phyloP scores from a whole-genome alignment of 441 rosid species.

The Erodium chrysanthum region DNA sequence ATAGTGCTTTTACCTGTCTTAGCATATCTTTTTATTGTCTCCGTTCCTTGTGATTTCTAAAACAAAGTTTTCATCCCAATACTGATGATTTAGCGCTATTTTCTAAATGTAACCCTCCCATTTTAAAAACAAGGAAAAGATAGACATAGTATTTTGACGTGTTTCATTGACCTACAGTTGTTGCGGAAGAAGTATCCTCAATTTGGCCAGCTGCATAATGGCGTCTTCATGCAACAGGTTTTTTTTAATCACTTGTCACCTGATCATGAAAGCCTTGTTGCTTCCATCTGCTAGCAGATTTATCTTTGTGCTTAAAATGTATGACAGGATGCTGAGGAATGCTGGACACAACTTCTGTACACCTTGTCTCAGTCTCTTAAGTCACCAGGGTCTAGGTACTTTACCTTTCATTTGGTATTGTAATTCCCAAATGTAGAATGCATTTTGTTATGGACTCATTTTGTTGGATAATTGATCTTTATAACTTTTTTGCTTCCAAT shows the following conservation, averaged over 20 bases:
- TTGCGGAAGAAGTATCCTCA: slow-evolving; percentile 88
- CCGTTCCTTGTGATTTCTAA: background rate
- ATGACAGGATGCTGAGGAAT: slow-evolving; percentile 87
- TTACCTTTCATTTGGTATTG: slow-evolving; percentile 2
- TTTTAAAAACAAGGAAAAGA: background rate
- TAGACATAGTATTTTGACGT: background rate
- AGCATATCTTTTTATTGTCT: background rate
- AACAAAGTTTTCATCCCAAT: background rate
- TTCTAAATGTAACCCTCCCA: background rate
- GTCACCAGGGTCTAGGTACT: slow-evolving; percentile 45
- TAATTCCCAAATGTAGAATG: background rate
- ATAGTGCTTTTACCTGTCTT: background rate
- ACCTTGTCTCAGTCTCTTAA: slow-evolving; percentile 76
- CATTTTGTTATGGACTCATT: background rate
- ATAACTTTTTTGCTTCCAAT: background rate
- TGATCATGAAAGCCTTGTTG: slow-evolving; percentile 5
- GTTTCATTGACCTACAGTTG: slow-evolving; percentile 34
- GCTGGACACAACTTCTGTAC: slow-evolving; percentile 85
- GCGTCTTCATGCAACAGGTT: slow-evolving; percentile 96
- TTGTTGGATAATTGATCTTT: background rate
- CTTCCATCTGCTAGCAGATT: slow-evolving; percentile 13
- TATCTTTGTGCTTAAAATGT: slow-evolving; percentile 15
- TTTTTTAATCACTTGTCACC: slow-evolving; percentile 15
- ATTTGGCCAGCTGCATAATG: slow-evolving; percentile 86
- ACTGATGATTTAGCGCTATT: background rate